A percentile compares a stretch with the other conserved stretches of the same genome.
phyloP scores from a whole-genome alignment of 345 rosid species.

The Citrus unshiu region DNA sequence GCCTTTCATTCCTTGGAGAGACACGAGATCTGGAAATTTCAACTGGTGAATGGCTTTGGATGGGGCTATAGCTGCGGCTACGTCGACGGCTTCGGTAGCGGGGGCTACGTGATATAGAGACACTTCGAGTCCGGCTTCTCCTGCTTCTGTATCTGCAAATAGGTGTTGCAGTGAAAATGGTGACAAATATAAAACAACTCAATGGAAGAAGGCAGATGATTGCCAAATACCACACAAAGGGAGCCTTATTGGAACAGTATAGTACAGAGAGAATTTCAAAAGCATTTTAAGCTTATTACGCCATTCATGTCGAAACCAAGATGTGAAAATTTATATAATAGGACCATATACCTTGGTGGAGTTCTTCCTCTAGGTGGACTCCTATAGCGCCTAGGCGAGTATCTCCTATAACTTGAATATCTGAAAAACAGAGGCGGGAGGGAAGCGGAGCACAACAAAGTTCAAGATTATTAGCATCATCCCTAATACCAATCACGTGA shows the following conservation, averaged over 20 bases:
- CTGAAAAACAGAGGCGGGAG: constrained; percentile 25
- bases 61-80: constrained; percentile 57
- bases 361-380: constrained; percentile 83
- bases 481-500: not conserved
- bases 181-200: not conserved
- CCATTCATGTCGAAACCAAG: not conserved
- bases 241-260: not conserved
- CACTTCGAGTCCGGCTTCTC: constrained; percentile 64
- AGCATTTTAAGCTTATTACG: not conserved
- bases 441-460: not conserved
- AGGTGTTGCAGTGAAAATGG: not conserved
- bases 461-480: not conserved
- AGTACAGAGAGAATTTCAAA: not conserved
- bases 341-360: constrained; percentile 62
- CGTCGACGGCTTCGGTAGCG: constrained; percentile 47
- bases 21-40: constrained; percentile 32
- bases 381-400: constrained; percentile 85
- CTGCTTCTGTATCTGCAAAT: constrained; percentile 60
- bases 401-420: constrained; percentile 65
- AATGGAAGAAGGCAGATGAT: not conserved
- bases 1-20: constrained; percentile 38
- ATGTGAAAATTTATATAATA: not conserved
- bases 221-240: not conserved
- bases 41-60: constrained; percentile 59
- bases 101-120: constrained; percentile 60